These are phyloP conservation scores for Termitomyces sp. DNA, from an alignment of 768 basidiomycete species.

Conservation along the genomic window DNA sequence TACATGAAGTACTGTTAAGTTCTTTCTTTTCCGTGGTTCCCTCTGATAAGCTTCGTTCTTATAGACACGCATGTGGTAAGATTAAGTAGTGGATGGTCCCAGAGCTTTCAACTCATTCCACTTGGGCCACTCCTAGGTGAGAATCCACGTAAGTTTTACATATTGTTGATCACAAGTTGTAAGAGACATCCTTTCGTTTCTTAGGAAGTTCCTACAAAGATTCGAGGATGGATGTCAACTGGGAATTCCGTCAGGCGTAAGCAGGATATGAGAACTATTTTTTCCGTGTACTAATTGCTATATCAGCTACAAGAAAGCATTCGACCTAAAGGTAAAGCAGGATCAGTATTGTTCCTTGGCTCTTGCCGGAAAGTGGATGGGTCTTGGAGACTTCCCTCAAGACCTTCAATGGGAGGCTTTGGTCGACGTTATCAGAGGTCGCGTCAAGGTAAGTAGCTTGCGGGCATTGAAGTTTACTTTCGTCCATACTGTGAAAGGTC, in stretches of 20 bases:
- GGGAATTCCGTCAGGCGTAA: conserved; percentile 67
- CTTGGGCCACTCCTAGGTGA: conserved; percentile 37
- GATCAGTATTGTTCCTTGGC: conserved; percentile 64
- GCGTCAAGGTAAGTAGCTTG: conserved; percentile 54
- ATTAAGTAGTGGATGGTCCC: conserved; percentile 1
- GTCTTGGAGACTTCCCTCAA: conserved; percentile 61
- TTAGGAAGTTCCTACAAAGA: conserved; percentile 37
- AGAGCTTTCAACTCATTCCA: neutral
- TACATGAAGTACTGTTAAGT: conserved; percentile 66
- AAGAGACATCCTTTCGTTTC: neutral
- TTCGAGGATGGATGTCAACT: conserved; percentile 69
- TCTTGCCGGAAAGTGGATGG: conserved; percentile 44
- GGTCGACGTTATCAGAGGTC: conserved; percentile 75
- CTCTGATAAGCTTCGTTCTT: neutral
- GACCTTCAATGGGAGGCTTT: conserved; percentile 77
- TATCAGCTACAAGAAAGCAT: conserved; percentile 61
- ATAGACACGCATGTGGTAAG: conserved; percentile 58
- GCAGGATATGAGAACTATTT: conserved; percentile 16
- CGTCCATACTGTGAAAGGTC: conserved; percentile 32
- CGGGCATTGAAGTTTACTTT: neutral
- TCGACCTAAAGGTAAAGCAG: conserved; percentile 63
- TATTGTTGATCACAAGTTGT: neutral
- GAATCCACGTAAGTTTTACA: conserved; percentile 45
- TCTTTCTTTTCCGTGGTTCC: neutral
- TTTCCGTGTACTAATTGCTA: neutral